Conservation (phyloP, 2,329 filamentous ascomycete species). For the Xylariaceae sp. region DNA sequence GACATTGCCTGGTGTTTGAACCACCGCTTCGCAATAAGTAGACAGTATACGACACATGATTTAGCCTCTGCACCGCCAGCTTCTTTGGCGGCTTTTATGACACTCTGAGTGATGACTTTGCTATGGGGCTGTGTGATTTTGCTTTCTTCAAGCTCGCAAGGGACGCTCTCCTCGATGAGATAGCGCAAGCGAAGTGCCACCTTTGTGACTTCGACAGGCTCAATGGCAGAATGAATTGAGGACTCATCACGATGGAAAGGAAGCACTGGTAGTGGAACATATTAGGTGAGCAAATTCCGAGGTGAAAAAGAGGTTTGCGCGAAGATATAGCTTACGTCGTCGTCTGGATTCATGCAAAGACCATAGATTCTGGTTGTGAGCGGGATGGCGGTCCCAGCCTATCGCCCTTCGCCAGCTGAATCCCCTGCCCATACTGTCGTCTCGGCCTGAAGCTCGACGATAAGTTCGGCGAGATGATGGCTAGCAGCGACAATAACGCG, state of each 20-base stretch:
- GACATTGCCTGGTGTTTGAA: slow-evolving; percentile 75
- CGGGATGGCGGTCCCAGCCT: slow-evolving; percentile 35
- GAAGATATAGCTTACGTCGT: slow-evolving; percentile 36
- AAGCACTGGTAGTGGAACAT: slow-evolving; percentile 51
- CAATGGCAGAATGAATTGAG: slow-evolving; percentile 62
- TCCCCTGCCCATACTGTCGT: slow-evolving; percentile 22
- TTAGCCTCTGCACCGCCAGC: slow-evolving; percentile 74
- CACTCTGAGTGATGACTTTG: slow-evolving; percentile 75
- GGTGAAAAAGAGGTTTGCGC: too few relatives aligned
- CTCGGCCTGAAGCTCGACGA: too few relatives aligned
- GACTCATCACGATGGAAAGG: slow-evolving; percentile 57
- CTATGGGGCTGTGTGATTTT: slow-evolving; percentile 79
- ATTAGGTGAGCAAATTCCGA: too few relatives aligned
- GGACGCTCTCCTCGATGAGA: slow-evolving; percentile 83
- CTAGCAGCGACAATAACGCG: too few relatives aligned
- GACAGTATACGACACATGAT: slow-evolving; percentile 79
- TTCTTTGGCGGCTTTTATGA: slow-evolving; percentile 76
- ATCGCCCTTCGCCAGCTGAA: slow-evolving; percentile 34
- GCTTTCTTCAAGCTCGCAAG: slow-evolving; percentile 80
- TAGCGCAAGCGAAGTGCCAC: slow-evolving; percentile 86
- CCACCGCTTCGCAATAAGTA: slow-evolving; percentile 69
- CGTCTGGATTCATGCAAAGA: slow-evolving; percentile 44
- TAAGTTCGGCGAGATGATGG: too few relatives aligned
- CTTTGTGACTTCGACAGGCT: slow-evolving; percentile 80
- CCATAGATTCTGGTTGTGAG: slow-evolving; percentile 32